Conservation (phyloP, 345 rosid species). For the Xanthoceras sorbifolium region DNA sequence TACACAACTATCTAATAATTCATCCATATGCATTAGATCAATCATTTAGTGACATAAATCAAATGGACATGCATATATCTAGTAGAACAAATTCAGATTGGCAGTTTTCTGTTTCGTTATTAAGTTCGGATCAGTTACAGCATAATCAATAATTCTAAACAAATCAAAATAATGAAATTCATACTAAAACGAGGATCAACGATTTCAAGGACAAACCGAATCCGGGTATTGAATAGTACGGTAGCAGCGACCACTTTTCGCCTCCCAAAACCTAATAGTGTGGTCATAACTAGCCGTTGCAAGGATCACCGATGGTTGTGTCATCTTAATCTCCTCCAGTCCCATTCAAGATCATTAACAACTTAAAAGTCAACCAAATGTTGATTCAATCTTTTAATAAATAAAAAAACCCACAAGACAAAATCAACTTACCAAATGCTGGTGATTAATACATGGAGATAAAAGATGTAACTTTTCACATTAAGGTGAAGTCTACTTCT, state of each 20-base stretch:
- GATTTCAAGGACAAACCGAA: constrained; percentile 44
- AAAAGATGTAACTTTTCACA: neutral
- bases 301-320: constrained; percentile 84
- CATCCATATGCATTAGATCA: neutral
- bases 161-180: neutral
- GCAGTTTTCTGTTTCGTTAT: neutral
- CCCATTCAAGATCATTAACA: constrained; percentile 20
- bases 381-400: neutral
- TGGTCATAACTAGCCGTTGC: constrained; percentile 97
- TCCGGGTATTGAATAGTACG: constrained; percentile 92
- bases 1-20: neutral
- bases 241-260: constrained; percentile 91
- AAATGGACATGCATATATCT: neutral
- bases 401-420: neutral
- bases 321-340: constrained; percentile 46
- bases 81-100: neutral
- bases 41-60: neutral
- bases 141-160: neutral
- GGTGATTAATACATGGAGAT: neutral
- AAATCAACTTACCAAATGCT: constrained; percentile 1
- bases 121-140: neutral
- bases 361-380: neutral
- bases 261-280: constrained; percentile 93
- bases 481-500: constrained; percentile 1
- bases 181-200: neutral